Base-by-base conservation (phyloP, 495 filamentous ascomycete species). In the Hyaloscypha finlandica region DNA sequence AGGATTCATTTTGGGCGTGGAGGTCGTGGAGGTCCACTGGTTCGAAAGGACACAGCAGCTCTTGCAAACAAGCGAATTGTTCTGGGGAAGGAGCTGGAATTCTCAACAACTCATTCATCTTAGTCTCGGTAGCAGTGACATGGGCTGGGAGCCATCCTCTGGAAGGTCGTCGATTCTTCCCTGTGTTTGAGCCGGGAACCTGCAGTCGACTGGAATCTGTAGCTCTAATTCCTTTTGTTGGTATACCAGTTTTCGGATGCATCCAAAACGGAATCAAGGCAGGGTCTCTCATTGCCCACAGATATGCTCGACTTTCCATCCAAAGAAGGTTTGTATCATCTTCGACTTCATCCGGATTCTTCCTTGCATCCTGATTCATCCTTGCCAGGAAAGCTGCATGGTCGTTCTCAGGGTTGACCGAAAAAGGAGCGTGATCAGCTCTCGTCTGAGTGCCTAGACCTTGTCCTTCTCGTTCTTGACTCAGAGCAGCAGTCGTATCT, bases 231-330 rank as follows among this genome's bases (percentile, higher is more conserved):
- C 64, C 64, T 31, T 32, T 65, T 2, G 20, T 58, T 37, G 68
- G 42, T 22, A 73, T 60, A 1, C 71, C 71, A 35, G n/a, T 45
- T 48, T 35, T 73, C 6, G 62, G 63, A 63, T 73, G 68, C 63
- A 68, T 66, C 71, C 71, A 73, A 20, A 45, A 30, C 9, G 61
- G 65, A 61, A 73, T 73, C 20, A 70, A 20, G 4, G 52, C 64
- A 1, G 71, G 71, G 31, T 68, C 68, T 42, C 45, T 32, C 37
- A 68, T 32, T 19, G 71, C 68, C 63, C 64, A 67, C 4, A 29
- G 16, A 54, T 70, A 73, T 30, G 68, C 68, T 19, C 65, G 45
- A 52, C 37, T 57, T 35, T 73, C 71, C 5, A 64, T 57, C 32
- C 16, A 66, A 0, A 60, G 9, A 33, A 73, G 42, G 56, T 67